Percentiles rank a stretch among this genome's conserved stretches.
Evolutionary conservation across 495 filamentous ascomycete genomes (phyloP).

Genomic region (Penicillium antarcticum): DNA sequence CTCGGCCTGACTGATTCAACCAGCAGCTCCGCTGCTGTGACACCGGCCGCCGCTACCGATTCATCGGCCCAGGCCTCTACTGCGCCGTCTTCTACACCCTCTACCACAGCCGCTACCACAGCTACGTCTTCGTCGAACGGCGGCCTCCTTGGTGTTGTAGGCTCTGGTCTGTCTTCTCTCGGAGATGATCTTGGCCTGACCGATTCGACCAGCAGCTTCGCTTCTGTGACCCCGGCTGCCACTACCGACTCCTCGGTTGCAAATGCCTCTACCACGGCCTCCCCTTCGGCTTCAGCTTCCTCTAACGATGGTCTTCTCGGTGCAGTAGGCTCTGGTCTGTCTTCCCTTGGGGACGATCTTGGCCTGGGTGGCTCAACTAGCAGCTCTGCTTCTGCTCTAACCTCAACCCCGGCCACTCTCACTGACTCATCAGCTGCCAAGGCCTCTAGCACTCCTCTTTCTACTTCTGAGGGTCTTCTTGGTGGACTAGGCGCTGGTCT

Average conservation of each 20-base stretch:
- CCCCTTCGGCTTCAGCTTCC: slow-evolving; percentile 2
- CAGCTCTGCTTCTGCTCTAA: slow-evolving; percentile 1
- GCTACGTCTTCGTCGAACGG: slow-evolving; percentile 4
- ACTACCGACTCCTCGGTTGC: slow-evolving; percentile 2
- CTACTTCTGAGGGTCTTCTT: neutral
- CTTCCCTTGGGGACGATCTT: neutral
- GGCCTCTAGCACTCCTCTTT: neutral
- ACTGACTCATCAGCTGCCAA: neutral
- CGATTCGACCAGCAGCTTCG: neutral
- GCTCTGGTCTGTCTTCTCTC: neutral
- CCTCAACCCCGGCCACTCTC: slow-evolving; percentile 5
- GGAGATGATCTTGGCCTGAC: neutral
- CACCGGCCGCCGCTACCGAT: slow-evolving; percentile 4
- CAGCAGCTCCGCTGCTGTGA: neutral
- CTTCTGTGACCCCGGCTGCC: slow-evolving; percentile 1
- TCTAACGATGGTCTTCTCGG: neutral
- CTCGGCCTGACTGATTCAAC: neutral
- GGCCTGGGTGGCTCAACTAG: neutral
- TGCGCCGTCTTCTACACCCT: neutral
- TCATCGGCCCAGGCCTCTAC: neutral
- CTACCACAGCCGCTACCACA: slow-evolving; percentile 8
- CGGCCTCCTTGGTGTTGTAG: neutral
- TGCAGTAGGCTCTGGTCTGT: neutral
- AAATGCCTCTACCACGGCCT: neutral
- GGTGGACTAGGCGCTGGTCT: neutral